Base-by-base conservation (phyloP, 495 filamentous ascomycete species). In the Annulohypoxylon stygium region DNA sequence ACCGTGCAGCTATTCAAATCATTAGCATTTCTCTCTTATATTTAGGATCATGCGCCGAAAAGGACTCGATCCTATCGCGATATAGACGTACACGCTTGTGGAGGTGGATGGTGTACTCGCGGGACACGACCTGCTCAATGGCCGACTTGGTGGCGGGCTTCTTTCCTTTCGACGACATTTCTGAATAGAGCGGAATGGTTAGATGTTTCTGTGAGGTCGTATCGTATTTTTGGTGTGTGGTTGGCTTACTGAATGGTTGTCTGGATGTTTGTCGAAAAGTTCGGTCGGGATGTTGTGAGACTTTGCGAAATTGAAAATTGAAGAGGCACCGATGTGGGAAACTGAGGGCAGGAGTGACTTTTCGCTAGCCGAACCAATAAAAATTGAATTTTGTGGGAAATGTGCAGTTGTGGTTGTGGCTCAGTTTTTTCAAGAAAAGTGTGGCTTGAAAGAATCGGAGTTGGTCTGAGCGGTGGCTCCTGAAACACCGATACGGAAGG, bases 31-130 rank as follows among this genome's bases (percentile, higher is more conserved):
- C 18, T 33, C 25, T 8, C 50, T 70, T 14, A 14, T 30, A 51
- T 20, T 67, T 62, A 75, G 64, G 61, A 75, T 45, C 60, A 37
- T 64, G 67, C 55, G 47, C 30, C 61, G 37, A 10, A 14, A 30
- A 20, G 64, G 41, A 64, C 59, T 61, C 64, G 63, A 74, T 65
- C 76, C 74, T 77, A 73, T 81, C 77, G 79, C 78, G 30, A 51
- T 84, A 50, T 37, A 80, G 84, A 93, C 93, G 83, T 97, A 98
- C 96, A 84, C 95, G 91, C 91, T 97, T 98, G 92, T 99, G 96
- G 73, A 99, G 86, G 90, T 99, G 95, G 89, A 99, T 99, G 83
- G 96, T 99, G 90, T 98, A 99, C 88, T 99, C 97, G 89, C 96
- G 94, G 68, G 96, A 90, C 81, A 99, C 96, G 79, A 98, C 97